Evolutionary conservation across 2,329 filamentous ascomycete species (phyloP), one percentile per base, ranked within the genome.

Genomic region (Zymoseptoria passerinii): DNA sequence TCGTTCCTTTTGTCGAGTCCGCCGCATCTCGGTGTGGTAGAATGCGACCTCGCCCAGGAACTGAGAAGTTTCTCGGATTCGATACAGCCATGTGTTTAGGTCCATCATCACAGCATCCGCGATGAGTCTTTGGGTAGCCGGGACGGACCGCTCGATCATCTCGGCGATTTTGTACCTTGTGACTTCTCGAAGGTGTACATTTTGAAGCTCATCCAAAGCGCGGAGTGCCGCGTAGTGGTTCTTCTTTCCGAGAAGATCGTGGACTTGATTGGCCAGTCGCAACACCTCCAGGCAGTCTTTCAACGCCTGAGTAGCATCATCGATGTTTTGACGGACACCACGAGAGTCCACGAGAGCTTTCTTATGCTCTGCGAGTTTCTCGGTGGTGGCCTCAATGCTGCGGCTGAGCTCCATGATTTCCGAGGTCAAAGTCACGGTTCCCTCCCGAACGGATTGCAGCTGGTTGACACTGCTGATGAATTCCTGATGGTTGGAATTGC

Each of bases 51-150:
- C 94, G 4, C 94, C 94, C 7, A 99, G 77, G 63, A 96, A 96
- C 66, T 96, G 92, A 1, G 94, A 96, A 18, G 91, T 95, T 73
- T 99, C 94, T 67, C 94, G 86, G 63, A 99, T 95, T 20, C 90
- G 86, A 69, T 88, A 99, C 8, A 99, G 80, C 94, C 94, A 99
- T 0, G 91, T 96, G 70, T 97, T 97, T 57, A 99, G 76, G 74
- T 99, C 94, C 1, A 84, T 88, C 90, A 97, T 97, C 65, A 99
- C 94, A 13, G 92, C 91, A 74, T 97, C 92, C 3, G 92, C 92
- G 58, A 99, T 96, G 54, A 90, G 85, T 68, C 90, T 91, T 69
- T 96, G 91, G 1, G 91, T 96, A 3, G 89, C 86, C 1, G 94
- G 94, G 29, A 97, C 92, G 0, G 92, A 97, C 66, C 90, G 91